Evolutionary conservation across 176 grass and related monocot genomes (phyloP).

Genomic region (Aegilops speltoides): DNA sequence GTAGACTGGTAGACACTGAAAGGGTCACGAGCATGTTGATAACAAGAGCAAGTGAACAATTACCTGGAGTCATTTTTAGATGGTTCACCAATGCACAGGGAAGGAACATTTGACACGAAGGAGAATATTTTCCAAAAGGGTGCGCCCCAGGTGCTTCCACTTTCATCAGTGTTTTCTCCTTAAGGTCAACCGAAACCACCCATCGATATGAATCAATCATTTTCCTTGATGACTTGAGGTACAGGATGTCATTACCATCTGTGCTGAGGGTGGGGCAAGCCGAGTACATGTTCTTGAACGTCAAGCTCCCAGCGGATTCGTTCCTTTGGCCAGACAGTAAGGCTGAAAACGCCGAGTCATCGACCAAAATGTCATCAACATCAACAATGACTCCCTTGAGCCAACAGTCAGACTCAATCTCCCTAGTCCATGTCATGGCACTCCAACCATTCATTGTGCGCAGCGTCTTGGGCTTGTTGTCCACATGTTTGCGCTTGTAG

Average conservation of each 20-base stretch:
- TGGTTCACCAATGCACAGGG: background rate
- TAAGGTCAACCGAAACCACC: background rate
- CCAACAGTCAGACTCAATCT: background rate
- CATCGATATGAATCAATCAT: background rate
- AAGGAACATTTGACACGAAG: background rate
- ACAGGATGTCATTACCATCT: background rate
- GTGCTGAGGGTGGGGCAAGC: background rate
- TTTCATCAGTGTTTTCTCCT: background rate
- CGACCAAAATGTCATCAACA: constrained; percentile 1
- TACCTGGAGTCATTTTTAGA: background rate
- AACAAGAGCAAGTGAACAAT: background rate
- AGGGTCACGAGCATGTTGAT: no score
- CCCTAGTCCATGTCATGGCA: constrained; percentile 13
- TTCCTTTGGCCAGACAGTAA: background rate
- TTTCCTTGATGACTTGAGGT: background rate
- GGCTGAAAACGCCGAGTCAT: background rate
- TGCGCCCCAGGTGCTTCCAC: background rate
- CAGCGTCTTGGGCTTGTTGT: background rate
- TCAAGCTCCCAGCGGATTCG: background rate
- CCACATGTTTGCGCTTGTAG: background rate
- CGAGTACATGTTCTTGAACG: background rate
- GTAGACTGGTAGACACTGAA: background rate
- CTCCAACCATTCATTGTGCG: background rate
- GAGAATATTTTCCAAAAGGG: background rate
- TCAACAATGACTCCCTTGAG: background rate